Evolutionary conservation across 2,329 filamentous ascomycete genomes (phyloP).

Genomic region (Phyllosticta citribraziliensis): DNA sequence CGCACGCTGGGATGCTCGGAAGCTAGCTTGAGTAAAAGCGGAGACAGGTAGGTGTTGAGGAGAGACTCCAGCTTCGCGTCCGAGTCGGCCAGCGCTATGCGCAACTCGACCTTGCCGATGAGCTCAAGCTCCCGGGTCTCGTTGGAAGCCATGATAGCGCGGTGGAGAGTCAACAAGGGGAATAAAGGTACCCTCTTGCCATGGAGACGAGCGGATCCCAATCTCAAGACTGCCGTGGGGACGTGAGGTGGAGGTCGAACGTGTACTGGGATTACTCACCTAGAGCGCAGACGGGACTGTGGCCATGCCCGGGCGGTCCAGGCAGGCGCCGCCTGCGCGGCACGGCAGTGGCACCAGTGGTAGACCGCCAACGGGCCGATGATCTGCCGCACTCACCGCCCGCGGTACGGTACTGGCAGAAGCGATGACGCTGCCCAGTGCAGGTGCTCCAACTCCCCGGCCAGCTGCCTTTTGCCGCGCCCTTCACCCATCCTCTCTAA

Average conservation of each 20-base stretch:
- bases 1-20: slow-evolving; percentile 74
- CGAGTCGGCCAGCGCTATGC: slow-evolving; percentile 71
- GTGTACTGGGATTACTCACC: background rate
- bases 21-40: slow-evolving; percentile 74
- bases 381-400: background rate
- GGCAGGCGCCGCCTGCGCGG: background rate
- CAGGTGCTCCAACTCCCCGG: background rate
- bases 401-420: background rate
- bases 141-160: slow-evolving; percentile 25
- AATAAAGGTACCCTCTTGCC: background rate
- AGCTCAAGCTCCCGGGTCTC: slow-evolving; percentile 71
- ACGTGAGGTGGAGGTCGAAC: background rate
- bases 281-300: background rate
- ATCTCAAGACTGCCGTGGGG: background rate
- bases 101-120: slow-evolving; percentile 75
- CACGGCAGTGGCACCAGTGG: no score
- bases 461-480: background rate
- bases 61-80: slow-evolving; percentile 73
- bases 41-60: slow-evolving; percentile 68
- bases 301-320: background rate
- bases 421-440: background rate
- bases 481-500: background rate
- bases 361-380: no score
- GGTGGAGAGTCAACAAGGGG: background rate
- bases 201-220: background rate